A percentile compares a stretch with the other conserved stretches of the same genome.
These are phyloP conservation scores for Mariannaea elegans DNA, from an alignment of 2,329 filamentous ascomycete genomes.

Conservation along the genomic window DNA sequence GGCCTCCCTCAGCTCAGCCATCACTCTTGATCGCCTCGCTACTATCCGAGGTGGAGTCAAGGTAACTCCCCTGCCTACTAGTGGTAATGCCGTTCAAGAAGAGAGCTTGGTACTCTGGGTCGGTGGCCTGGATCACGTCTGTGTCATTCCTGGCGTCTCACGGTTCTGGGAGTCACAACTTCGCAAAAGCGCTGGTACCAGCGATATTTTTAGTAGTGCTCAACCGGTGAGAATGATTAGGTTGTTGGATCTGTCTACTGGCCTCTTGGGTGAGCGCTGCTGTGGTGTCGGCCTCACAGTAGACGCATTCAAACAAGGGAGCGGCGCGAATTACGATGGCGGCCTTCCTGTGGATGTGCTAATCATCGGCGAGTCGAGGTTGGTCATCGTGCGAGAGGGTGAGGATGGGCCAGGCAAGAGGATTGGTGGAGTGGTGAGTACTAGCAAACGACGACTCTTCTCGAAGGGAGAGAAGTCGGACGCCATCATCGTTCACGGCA, in stretches of 20 bases:
- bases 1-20: conserved; percentile 51
- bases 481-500: conserved; percentile 65
- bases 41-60: conserved; percentile 62
- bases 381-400: conserved; percentile 64
- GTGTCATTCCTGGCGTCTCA: conserved; percentile 62
- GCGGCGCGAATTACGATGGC: conserved; percentile 39
- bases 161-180: conserved; percentile 69
- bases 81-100: conserved; percentile 55
- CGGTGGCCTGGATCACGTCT: conserved; percentile 64
- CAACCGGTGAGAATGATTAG: conserved; percentile 66
- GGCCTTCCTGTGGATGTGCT: conserved; percentile 63
- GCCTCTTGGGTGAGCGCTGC: conserved; percentile 66
- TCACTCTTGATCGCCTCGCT: conserved; percentile 60
- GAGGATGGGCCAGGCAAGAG: conserved; percentile 57
- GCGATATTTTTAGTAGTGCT: conserved; percentile 64
- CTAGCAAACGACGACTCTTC: conserved; percentile 47
- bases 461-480: conserved; percentile 53
- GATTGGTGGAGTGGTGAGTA: conserved; percentile 49
- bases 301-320: conserved; percentile 41
- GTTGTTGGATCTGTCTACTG: conserved; percentile 60
- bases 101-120: conserved; percentile 67
- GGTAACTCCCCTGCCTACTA: conserved; percentile 55
- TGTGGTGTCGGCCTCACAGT: conserved; percentile 59
- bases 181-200: conserved; percentile 58
- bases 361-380: conserved; percentile 63